Conservation (phyloP, 2,329 filamentous ascomycete species). For the Diaporthe nobilis region DNA sequence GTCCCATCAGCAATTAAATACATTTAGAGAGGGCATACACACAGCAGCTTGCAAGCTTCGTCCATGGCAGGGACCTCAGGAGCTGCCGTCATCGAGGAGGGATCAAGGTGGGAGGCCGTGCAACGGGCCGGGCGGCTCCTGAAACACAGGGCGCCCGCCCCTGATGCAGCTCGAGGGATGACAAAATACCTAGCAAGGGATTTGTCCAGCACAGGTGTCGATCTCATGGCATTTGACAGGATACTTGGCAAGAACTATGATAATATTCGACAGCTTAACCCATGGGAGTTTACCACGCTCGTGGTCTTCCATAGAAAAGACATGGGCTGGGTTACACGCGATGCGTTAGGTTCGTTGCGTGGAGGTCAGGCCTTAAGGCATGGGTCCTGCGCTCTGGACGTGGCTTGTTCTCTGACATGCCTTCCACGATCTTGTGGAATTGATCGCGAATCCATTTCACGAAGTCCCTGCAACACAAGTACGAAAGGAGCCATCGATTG, state of each 20-base stretch:
- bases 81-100: background rate
- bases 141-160: conserved; percentile 16
- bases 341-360: background rate
- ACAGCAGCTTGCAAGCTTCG: background rate
- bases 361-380: background rate
- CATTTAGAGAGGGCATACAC: background rate
- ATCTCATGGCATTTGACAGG: background rate
- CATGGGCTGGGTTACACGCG: background rate
- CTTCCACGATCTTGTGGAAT: background rate
- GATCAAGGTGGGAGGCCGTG: conserved; percentile 14
- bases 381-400: too few species aligned
- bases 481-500: background rate
- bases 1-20: background rate
- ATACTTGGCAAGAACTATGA: background rate
- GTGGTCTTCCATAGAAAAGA: background rate
- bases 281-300: background rate
- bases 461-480: background rate
- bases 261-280: background rate
- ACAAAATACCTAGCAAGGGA: background rate
- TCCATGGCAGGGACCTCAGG: background rate
- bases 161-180: background rate
- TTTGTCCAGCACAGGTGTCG: background rate
- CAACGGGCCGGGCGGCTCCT: conserved; percentile 12
- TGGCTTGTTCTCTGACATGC: background rate
- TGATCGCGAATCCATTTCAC: background rate